Conservation (phyloP, 116 monocot genomes). For the Trichopus zeylanicus region DNA sequence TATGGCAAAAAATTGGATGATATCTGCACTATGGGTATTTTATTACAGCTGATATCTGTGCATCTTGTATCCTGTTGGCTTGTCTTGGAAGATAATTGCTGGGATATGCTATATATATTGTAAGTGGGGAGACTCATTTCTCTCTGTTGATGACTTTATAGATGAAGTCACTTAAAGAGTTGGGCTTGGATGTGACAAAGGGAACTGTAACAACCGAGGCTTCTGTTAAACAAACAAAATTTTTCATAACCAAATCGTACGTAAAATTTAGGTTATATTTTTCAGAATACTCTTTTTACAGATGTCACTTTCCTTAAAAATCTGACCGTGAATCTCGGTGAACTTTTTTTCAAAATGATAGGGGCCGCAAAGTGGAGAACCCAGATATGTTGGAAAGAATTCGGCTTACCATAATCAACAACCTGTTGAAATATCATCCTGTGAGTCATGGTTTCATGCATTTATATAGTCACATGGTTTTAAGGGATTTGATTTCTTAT, state of each 20-base stretch:
- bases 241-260: conserved; percentile 63
- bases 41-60: no score
- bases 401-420: conserved; percentile 88
- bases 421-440: conserved; percentile 87
- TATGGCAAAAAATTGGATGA: no score
- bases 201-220: conserved; percentile 59
- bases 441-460: no score
- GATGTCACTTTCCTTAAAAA: background rate
- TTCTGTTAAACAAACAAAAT: conserved; percentile 51
- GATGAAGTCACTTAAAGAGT: conserved; percentile 91
- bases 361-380: conserved; percentile 87
- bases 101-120: no score
- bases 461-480: background rate
- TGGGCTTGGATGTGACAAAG: conserved; percentile 91
- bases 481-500: background rate
- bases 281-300: background rate
- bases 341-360: conserved; percentile 19
- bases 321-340: no score
- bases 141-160: conserved; percentile 26
- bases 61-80: no score
- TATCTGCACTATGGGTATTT: no score
- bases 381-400: conserved; percentile 80
- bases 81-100: no score
- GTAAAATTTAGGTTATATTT: conserved; percentile 19
- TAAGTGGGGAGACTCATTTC: no score